These are phyloP conservation scores for Pseudocercospora cruenta DNA, from an alignment of 2,329 filamentous ascomycete species.

Conservation along the genomic window DNA sequence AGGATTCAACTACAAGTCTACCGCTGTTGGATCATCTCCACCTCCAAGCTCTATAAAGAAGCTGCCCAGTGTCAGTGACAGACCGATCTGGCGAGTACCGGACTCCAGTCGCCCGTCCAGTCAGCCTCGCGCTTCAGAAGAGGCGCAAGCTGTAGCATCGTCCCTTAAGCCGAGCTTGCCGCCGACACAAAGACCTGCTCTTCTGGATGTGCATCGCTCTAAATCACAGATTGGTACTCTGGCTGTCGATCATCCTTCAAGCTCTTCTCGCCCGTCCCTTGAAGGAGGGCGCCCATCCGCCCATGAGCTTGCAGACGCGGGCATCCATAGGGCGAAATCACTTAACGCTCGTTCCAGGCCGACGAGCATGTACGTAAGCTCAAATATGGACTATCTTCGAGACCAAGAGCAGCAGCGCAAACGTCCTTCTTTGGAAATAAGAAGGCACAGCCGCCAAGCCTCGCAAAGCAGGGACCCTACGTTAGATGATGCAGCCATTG, in stretches of 20 bases:
- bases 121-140: constrained; percentile 51
- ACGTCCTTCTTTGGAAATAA: constrained; percentile 37
- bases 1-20: constrained; percentile 60
- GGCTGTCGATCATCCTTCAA: constrained; percentile 37
- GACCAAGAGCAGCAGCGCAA: constrained; percentile 63
- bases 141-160: constrained; percentile 41
- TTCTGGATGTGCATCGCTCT: constrained; percentile 51
- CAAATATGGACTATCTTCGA: constrained; percentile 78
- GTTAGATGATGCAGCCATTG: constrained; percentile 67
- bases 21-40: constrained; percentile 51
- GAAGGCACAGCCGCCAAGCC: constrained; percentile 37
- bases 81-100: constrained; percentile 60
- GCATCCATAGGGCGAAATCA: constrained; percentile 62
- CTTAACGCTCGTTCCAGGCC: constrained; percentile 72
- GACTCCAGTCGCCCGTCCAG: constrained; percentile 53
- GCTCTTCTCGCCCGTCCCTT: constrained; percentile 67
- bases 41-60: constrained; percentile 44
- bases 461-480: constrained; percentile 45
- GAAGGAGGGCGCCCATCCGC: constrained; percentile 69
- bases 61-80: constrained; percentile 45
- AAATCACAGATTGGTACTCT: constrained; percentile 55
- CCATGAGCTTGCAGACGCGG: constrained; percentile 62
- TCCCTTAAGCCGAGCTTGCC: constrained; percentile 42
- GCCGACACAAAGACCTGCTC: constrained; percentile 43
- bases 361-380: constrained; percentile 79